These are phyloP conservation scores for Metarhizium sp. DNA, from an alignment of 2,329 filamentous ascomycete genomes.

Conservation along the genomic window DNA sequence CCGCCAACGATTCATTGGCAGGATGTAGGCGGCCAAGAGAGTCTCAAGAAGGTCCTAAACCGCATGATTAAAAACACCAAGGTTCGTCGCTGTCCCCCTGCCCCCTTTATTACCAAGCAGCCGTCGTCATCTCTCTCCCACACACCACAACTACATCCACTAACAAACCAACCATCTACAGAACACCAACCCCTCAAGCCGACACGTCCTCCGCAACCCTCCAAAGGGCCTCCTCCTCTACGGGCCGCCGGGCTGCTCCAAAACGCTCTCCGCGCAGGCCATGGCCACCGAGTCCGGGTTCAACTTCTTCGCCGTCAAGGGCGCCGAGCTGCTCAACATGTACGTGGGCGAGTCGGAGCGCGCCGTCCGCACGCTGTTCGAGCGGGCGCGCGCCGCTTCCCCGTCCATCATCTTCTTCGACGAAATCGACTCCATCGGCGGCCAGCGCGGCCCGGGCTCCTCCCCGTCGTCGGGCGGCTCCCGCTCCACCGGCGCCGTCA, in stretches of 20 bases:
- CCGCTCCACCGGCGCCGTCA: conserved; percentile 46
- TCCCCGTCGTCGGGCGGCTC: conserved; percentile 26
- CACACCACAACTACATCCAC: not conserved
- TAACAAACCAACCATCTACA: not conserved
- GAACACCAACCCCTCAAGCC: conserved; percentile 21
- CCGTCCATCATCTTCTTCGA: conserved; percentile 96
- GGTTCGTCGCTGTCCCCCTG: conserved; percentile 5
- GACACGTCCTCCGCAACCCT: conserved; percentile 38
- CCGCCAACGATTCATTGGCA: conserved; percentile 78
- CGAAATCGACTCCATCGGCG: conserved; percentile 83
- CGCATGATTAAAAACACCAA: conserved; percentile 36
- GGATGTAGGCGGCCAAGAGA: conserved; percentile 78
- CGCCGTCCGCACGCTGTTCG: conserved; percentile 74
- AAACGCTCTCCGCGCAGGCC: conserved; percentile 85
- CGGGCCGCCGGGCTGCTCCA: conserved; percentile 88
- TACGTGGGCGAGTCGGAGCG: conserved; percentile 94
- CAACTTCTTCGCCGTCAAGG: conserved; percentile 93
- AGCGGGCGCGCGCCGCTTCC: conserved; percentile 72
- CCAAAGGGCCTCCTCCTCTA: conserved; percentile 83
- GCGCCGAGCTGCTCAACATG: conserved; percentile 88
- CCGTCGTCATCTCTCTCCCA: not conserved
- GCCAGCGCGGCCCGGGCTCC: conserved; percentile 34
- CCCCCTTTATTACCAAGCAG: not conserved
- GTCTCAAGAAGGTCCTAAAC: conserved; percentile 55
- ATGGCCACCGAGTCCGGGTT: conserved; percentile 83